Evolutionary conservation across 148 eudicot species (phyloP).

Genomic region (Rhododendron mucronatum): DNA sequence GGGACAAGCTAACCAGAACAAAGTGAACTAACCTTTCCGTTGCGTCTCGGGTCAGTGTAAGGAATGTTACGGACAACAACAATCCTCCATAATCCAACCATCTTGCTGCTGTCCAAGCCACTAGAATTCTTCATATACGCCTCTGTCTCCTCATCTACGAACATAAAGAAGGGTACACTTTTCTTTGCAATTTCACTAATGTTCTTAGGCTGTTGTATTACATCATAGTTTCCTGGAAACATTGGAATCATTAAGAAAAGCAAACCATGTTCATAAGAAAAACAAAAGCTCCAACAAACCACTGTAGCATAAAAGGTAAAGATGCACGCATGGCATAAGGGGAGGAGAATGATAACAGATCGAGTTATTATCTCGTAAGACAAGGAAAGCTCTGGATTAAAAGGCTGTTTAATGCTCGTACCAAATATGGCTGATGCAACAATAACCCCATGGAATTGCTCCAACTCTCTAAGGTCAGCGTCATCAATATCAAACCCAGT

Average conservation of each 20-base stretch:
- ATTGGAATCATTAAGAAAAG: constrained; percentile 21
- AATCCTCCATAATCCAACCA: constrained; percentile 78
- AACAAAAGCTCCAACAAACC: constrained; percentile 3
- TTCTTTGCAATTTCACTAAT: constrained; percentile 56
- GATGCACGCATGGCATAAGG: not conserved
- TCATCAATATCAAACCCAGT: constrained; percentile 88
- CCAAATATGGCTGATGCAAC: constrained; percentile 98
- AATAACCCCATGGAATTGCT: constrained; percentile 64
- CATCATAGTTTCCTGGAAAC: constrained; percentile 75
- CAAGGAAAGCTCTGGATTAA: not conserved
- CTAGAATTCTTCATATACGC: constrained; percentile 63
- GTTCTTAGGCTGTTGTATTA: constrained; percentile 70
- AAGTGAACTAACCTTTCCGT: constrained; percentile 69
- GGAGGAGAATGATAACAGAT: not conserved
- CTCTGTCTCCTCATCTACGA: constrained; percentile 88
- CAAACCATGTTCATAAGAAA: constrained; percentile 4
- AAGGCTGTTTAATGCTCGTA: constrained; percentile 24
- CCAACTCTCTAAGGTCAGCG: constrained; percentile 66
- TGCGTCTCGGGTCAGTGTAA: constrained; percentile 73
- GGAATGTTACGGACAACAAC: constrained; percentile 77
- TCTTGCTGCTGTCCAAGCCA: constrained; percentile 46
- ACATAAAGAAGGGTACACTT: constrained; percentile 75
- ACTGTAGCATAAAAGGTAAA: not conserved
- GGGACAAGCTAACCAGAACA: constrained; percentile 6
- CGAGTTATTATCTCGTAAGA: not conserved